Percentiles rank a stretch among this genome's conserved stretches.
phyloP scores from a whole-genome alignment of 345 rosid species.

The Sisymbrium altissimum region DNA sequence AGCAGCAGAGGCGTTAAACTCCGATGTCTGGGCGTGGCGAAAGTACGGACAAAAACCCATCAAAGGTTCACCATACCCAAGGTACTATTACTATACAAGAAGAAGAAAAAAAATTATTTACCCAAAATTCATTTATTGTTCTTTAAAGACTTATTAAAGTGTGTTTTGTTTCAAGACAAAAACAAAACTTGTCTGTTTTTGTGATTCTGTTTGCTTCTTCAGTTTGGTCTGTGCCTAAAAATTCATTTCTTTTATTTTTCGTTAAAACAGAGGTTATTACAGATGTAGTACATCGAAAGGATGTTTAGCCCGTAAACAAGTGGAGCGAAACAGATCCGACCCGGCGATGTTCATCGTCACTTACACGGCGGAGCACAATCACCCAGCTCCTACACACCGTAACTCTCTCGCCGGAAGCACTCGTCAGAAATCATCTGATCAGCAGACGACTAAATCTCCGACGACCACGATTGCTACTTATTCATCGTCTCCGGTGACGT shows the following conservation, averaged over 20 bases:
- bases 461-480: constrained; percentile 37
- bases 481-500: constrained; percentile 53
- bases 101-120: neutral
- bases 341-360: constrained; percentile 88
- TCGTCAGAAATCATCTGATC: constrained; percentile 59
- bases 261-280: constrained; percentile 73
- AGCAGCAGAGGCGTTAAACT: constrained; percentile 78
- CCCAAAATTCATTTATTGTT: constrained; percentile 16
- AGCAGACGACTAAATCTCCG: constrained; percentile 32
- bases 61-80: constrained; percentile 97
- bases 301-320: constrained; percentile 96
- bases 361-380: constrained; percentile 92
- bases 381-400: constrained; percentile 91
- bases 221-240: constrained; percentile 13
- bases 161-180: constrained; percentile 22
- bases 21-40: constrained; percentile 99
- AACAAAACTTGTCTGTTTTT: constrained; percentile 19
- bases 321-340: constrained; percentile 96
- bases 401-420: constrained; percentile 94
- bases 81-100: constrained; percentile 33
- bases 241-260: neutral
- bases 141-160: constrained; percentile 10
- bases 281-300: constrained; percentile 95
- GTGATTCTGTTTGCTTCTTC: constrained; percentile 6
- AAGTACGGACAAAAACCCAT: constrained; percentile 99